Evolutionary conservation across 163 green algal genomes (phyloP).

Genomic region (Scenedesmus sp.): DNA sequence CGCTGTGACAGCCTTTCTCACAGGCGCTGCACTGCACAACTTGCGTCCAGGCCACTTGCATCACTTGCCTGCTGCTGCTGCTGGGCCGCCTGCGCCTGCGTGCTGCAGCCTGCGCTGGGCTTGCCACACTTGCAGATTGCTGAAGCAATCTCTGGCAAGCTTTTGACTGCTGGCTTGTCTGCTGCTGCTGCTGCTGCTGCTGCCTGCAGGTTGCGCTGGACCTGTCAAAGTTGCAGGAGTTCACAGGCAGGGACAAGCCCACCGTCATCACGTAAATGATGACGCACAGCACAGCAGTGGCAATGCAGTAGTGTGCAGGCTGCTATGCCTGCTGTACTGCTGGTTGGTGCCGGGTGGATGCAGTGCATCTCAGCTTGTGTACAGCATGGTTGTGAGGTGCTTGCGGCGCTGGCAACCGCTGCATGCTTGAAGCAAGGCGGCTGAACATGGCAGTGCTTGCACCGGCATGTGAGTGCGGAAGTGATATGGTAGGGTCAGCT

Average conservation of each 20-base stretch:
- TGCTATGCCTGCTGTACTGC: background rate
- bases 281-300: background rate
- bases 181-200: constrained; percentile 40
- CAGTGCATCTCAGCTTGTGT: background rate
- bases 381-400: background rate
- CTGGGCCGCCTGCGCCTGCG: too few species aligned
- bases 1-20: too few species aligned
- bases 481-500: background rate
- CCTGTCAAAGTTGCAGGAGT: constrained; percentile 89
- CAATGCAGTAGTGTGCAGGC: background rate
- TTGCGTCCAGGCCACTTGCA: too few species aligned
- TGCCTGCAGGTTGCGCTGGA: constrained; percentile 69
- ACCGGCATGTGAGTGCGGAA: background rate
- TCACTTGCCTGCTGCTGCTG: too few species aligned
- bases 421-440: background rate
- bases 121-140: too few species aligned
- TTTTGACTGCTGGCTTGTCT: too few species aligned
- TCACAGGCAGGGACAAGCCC: constrained; percentile 95
- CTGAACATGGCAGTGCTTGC: constrained; percentile 1
- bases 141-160: too few species aligned
- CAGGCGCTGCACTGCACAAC: too few species aligned
- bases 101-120: too few species aligned
- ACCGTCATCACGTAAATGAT: constrained; percentile 94
- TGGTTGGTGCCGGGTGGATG: background rate
- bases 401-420: background rate